Evolutionary conservation across 225 moss, liverwort and hornwort species (phyloP).

Genomic region (Pseudisothecium myosuroides): DNA sequence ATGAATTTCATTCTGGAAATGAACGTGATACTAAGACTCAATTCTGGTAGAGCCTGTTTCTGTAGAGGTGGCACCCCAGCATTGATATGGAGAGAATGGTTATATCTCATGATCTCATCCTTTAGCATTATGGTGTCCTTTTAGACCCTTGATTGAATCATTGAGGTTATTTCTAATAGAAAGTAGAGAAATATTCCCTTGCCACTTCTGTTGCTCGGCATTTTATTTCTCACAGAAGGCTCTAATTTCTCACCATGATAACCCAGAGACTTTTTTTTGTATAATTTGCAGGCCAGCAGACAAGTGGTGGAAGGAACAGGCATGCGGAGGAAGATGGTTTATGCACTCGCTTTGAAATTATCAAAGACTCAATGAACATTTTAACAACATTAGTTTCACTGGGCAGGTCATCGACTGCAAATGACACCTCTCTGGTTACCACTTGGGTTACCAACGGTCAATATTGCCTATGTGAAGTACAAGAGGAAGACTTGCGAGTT

Average conservation of each 20-base stretch:
- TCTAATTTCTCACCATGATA: background rate
- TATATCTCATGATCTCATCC: background rate
- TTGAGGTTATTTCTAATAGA: too few relatives aligned
- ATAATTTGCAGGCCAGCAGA: constrained; percentile 70
- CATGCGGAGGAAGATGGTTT: constrained; percentile 74
- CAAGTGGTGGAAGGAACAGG: constrained; percentile 83
- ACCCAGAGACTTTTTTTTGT: background rate
- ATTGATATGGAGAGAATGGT: background rate
- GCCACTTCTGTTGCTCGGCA: background rate
- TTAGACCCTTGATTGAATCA: background rate
- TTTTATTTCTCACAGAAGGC: background rate
- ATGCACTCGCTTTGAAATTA: constrained; percentile 71
- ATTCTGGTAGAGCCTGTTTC: background rate
- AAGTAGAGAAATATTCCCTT: background rate
- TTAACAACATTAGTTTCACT: background rate
- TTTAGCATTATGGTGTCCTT: background rate
- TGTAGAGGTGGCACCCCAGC: background rate
- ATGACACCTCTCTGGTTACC: background rate
- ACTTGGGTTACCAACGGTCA: background rate
- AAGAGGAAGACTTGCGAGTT: background rate
- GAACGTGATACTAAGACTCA: background rate
- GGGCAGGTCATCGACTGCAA: background rate
- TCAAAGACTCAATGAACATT: constrained; percentile 10
- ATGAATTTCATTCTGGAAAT: background rate
- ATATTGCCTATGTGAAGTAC: background rate